These are phyloP conservation scores for Jasminum sambac DNA, from an alignment of 257 asterid genomes.

Conservation along the genomic window DNA sequence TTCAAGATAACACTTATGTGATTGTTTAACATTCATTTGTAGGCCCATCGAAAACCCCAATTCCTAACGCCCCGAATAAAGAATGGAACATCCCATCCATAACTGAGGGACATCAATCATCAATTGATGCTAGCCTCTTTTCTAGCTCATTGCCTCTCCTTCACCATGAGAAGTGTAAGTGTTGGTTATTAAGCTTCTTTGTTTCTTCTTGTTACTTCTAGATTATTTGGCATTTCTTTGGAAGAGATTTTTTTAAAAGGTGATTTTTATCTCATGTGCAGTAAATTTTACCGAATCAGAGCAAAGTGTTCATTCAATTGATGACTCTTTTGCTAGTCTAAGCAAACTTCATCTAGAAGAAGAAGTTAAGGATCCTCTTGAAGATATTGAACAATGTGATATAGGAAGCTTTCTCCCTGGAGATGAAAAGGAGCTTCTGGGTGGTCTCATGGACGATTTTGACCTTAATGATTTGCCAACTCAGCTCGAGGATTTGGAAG, in stretches of 20 bases:
- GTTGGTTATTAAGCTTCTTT: conserved; percentile 10
- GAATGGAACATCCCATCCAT: conserved; percentile 63
- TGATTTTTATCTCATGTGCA: conserved; percentile 28
- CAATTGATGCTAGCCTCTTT: conserved; percentile 78
- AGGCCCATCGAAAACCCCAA: conserved; percentile 36
- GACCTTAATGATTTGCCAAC: conserved; percentile 86
- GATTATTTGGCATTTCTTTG: not conserved
- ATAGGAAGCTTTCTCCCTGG: conserved; percentile 74
- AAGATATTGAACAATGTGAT: conserved; percentile 44
- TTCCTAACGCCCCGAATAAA: conserved; percentile 31
- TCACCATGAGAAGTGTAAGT: conserved; percentile 64
- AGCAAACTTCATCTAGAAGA: conserved; percentile 36
- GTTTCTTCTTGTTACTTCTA: not conserved
- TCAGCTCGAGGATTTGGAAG: conserved; percentile 89
- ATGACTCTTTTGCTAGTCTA: conserved; percentile 57
- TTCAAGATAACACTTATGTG: conserved; percentile 9
- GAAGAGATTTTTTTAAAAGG: too few species aligned
- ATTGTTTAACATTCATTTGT: conserved; percentile 18
- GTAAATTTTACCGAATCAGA: conserved; percentile 57
- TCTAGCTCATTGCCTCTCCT: conserved; percentile 80
- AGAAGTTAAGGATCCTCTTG: conserved; percentile 53
- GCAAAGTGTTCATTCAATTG: conserved; percentile 38
- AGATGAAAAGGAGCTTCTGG: conserved; percentile 87
- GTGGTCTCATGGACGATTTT: conserved; percentile 87
- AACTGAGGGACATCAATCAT: conserved; percentile 43